A percentile compares a stretch with the other conserved stretches of the same genome.
phyloP scores from a whole-genome alignment of 1,284 basidiomycete species.

The Ustilago curta region DNA sequence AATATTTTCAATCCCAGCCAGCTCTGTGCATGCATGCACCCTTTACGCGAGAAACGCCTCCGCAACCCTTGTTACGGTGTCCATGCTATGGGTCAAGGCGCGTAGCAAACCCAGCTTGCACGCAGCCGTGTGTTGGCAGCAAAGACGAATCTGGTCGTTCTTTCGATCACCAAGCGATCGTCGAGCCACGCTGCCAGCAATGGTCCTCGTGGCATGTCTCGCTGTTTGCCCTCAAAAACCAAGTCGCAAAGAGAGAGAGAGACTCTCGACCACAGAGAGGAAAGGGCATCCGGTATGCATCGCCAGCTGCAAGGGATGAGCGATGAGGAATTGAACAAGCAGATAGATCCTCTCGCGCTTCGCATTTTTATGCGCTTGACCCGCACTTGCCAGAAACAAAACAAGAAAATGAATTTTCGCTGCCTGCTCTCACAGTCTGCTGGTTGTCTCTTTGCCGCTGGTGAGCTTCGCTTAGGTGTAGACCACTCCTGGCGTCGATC shows the following conservation, averaged over 20 bases:
- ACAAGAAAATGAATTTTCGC: too few species aligned
- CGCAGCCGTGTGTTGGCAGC: too few species aligned
- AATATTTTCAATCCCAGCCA: too few species aligned
- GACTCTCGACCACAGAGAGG: neutral
- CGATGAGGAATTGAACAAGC: conserved; percentile 25
- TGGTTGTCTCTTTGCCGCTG: neutral
- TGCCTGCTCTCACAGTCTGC: neutral
- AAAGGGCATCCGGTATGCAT: neutral
- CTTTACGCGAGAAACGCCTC: too few species aligned
- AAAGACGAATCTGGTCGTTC: too few species aligned
- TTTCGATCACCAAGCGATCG: too few species aligned
- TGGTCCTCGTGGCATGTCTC: too few species aligned
- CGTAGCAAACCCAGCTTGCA: too few species aligned
- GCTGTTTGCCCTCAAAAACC: neutral
- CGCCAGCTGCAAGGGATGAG: conserved; percentile 32
- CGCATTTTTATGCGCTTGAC: neutral
- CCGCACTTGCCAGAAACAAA: neutral
- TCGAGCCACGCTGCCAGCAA: too few species aligned
- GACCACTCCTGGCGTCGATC: conserved; percentile 27
- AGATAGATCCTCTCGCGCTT: conserved; percentile 7
- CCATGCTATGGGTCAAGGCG: too few species aligned
- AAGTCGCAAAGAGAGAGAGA: neutral
- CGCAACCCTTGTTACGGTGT: too few species aligned
- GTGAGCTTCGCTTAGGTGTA: conserved; percentile 16
- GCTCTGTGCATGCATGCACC: too few species aligned